Conservation (phyloP, 1,139 yeast species). For the Diutina scorzettiae region DNA sequence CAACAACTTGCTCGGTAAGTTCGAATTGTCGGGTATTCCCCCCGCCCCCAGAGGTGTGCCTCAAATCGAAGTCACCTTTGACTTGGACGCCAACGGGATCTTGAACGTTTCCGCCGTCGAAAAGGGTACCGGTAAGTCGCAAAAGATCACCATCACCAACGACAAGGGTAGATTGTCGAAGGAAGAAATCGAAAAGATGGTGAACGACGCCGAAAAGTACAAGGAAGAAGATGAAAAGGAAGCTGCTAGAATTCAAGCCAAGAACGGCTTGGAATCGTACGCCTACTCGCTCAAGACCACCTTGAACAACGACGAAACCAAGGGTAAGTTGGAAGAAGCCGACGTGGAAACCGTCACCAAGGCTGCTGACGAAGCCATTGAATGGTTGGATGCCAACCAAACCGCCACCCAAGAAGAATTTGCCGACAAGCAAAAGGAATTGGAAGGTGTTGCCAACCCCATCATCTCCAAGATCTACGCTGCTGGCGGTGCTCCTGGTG, state of each 20-base stretch:
- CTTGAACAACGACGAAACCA: conserved; percentile 65
- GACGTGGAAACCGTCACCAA: conserved; percentile 70
- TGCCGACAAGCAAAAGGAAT: conserved; percentile 85
- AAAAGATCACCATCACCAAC: conserved; percentile 88
- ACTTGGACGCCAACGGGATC: conserved; percentile 7
- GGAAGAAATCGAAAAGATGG: conserved; percentile 91
- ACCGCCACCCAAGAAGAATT: conserved; percentile 83
- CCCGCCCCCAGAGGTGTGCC: conserved; percentile 8
- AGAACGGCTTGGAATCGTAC: conserved; percentile 77
- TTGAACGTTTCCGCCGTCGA: conserved; percentile 7
- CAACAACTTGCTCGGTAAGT: conserved; percentile 7
- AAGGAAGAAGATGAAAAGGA: conserved; percentile 7
- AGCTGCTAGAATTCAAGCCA: conserved; percentile 25
- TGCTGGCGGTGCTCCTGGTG: conserved; percentile 32
- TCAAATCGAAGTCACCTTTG: conserved; percentile 8
- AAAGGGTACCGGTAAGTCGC: conserved; percentile 26
- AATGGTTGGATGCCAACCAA: conserved; percentile 82
- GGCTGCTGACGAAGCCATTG: conserved; percentile 77
- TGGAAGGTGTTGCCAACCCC: conserved; percentile 89
- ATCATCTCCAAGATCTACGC: conserved; percentile 87
- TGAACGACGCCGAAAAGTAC: conserved; percentile 83
- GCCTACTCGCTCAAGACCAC: conserved; percentile 85
- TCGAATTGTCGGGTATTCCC: conserved; percentile 7
- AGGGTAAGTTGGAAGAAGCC: conserved; percentile 70
- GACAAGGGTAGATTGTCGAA: conserved; percentile 94